phyloP scores from a whole-genome alignment of 2,329 filamentous ascomycete species.

The Xylariaceae sp. region DNA sequence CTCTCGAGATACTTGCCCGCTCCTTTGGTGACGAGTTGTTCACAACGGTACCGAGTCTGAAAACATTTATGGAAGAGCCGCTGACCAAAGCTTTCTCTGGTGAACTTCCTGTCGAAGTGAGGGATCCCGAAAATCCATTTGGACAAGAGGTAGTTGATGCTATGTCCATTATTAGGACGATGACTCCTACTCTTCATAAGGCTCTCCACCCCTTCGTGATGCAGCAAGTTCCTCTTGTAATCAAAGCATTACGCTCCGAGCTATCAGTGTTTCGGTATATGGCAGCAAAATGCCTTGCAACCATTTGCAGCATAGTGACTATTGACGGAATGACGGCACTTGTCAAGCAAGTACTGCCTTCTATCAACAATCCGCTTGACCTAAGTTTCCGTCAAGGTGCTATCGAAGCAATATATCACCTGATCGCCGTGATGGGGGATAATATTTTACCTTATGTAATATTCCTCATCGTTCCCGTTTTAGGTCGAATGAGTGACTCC shows the following conservation, averaged over 20 bases:
- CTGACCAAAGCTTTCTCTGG: constrained; percentile 69
- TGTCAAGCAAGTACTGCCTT: constrained; percentile 86
- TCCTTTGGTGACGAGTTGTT: constrained; percentile 76
- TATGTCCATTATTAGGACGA: constrained; percentile 83
- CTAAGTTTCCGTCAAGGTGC: constrained; percentile 86
- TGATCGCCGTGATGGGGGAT: constrained; percentile 98
- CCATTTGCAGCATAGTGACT: constrained; percentile 93
- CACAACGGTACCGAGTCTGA: constrained; percentile 77
- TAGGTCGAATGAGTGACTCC: constrained; percentile 97
- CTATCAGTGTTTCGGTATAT: constrained; percentile 93
- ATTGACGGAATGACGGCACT: constrained; percentile 94
- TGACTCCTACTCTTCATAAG: constrained; percentile 82
- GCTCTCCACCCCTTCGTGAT: constrained; percentile 77
- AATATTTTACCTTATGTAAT: constrained; percentile 95
- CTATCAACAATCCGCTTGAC: constrained; percentile 86
- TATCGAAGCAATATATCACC: constrained; percentile 91
- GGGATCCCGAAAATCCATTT: constrained; percentile 66
- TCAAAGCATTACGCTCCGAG: constrained; percentile 80
- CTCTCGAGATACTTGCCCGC: constrained; percentile 77
- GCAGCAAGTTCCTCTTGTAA: constrained; percentile 76
- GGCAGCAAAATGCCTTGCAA: constrained; percentile 95
- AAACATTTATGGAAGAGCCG: constrained; percentile 75
- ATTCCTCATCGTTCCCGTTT: constrained; percentile 94
- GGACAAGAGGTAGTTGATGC: constrained; percentile 94
- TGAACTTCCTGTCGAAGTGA: constrained; percentile 67